Evolutionary conservation across 176 grass and related monocot genomes (phyloP).

Genomic region (maize (Zea mays)): Zm-B73-REFERENCE-NAM-5.0 NC_050100.1:192316501-192317000

Average conservation of each 20-base stretch:
- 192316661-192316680: background rate
- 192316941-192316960: background rate
- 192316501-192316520: slow-evolving; percentile 12
- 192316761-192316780: slow-evolving; percentile 99
- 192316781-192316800: slow-evolving; percentile 91
- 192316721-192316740: slow-evolving; percentile 96
- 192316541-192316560: background rate
- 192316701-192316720: slow-evolving; percentile 83
- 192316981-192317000: slow-evolving; percentile 73
- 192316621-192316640: background rate
- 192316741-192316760: slow-evolving; percentile 98
- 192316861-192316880: slow-evolving; percentile 24
- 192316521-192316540: background rate
- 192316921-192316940: background rate
- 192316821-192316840: slow-evolving; percentile 9
- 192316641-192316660: background rate
- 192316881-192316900: slow-evolving; percentile 19
- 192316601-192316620: slow-evolving; percentile 18
- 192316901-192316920: background rate
- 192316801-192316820: slow-evolving; percentile 14
- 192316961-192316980: slow-evolving; percentile 1
- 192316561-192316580: background rate
- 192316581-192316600: background rate
- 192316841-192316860: slow-evolving; percentile 1
- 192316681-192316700: background rate